Evolutionary conservation across 2,329 filamentous ascomycete genomes (phyloP).

Genomic region (Diaporthe amygdali): DNA sequence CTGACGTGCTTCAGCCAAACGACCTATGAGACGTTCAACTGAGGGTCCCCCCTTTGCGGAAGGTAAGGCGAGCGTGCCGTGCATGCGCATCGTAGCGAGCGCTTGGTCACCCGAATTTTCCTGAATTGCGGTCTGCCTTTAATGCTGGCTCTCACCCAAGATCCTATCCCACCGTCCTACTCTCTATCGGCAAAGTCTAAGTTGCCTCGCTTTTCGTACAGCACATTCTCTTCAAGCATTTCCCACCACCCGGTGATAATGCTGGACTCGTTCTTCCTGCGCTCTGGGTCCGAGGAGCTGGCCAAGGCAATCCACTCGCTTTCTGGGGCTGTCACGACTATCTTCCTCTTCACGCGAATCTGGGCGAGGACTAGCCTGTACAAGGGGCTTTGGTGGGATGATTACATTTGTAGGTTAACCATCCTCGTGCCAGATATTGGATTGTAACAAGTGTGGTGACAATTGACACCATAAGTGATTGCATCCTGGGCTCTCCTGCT

Average conservation of each 20-base stretch:
- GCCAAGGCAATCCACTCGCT: slow-evolving; percentile 19
- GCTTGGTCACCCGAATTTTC: neutral
- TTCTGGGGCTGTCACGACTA: slow-evolving; percentile 12
- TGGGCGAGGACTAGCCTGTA: slow-evolving; percentile 17
- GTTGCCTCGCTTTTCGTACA: neutral
- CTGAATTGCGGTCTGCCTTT: neutral
- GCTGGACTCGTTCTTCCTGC: slow-evolving; percentile 12
- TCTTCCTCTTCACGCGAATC: slow-evolving; percentile 20
- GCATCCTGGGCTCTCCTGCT: slow-evolving; percentile 18
- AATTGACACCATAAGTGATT: neutral
- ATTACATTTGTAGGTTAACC: slow-evolving; percentile 13
- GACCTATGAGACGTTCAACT: neutral
- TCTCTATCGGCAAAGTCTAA: no score
- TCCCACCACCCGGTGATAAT: neutral
- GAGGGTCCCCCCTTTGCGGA: neutral
- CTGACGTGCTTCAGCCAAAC: neutral
- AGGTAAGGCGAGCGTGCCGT: slow-evolving; percentile 3
- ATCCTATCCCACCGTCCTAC: no score
- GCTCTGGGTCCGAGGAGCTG: slow-evolving; percentile 16
- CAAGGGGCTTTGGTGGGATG: slow-evolving; percentile 20
- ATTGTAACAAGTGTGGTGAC: neutral
- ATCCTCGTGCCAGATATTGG: neutral
- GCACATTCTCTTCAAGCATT: no score
- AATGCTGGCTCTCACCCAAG: neutral
- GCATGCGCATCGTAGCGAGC: neutral